Percentiles rank a stretch among this genome's conserved stretches.
Evolutionary conservation across 306 rosid genomes (phyloP).

Genomic region (Clitoria ternatea): DNA sequence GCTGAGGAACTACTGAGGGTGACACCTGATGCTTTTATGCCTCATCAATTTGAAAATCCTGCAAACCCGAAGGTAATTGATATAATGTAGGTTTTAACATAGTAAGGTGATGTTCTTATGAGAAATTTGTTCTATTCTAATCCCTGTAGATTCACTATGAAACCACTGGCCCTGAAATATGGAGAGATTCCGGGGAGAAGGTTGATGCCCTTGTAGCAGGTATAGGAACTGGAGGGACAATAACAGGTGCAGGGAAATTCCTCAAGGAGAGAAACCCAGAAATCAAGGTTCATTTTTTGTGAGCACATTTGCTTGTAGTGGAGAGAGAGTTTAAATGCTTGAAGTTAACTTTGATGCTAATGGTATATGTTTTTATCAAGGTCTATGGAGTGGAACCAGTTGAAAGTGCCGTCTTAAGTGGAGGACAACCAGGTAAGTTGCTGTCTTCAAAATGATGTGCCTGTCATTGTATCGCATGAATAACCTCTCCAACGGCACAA

Average conservation of each 20-base stretch:
- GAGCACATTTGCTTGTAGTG: background rate
- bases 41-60: conserved; percentile 53
- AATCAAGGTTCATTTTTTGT: conserved; percentile 47
- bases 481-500: background rate
- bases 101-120: background rate
- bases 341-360: background rate
- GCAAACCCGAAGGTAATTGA: conserved; percentile 57
- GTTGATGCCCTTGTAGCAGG: conserved; percentile 62
- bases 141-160: conserved; percentile 63
- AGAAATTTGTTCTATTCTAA: background rate
- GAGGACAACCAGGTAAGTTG: conserved; percentile 58
- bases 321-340: background rate
- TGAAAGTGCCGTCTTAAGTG: conserved; percentile 71
- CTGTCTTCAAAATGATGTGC: background rate
- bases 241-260: conserved; percentile 64
- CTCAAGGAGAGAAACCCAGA: conserved; percentile 67
- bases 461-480: background rate
- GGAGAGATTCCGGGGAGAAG: conserved; percentile 69
- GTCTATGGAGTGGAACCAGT: conserved; percentile 68
- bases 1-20: conserved; percentile 36
- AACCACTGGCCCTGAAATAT: conserved; percentile 77
- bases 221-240: conserved; percentile 70
- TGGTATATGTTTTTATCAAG: conserved; percentile 20
- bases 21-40: conserved; percentile 50
- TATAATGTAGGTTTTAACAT: background rate